These are phyloP conservation scores for Tetrastigma voinierianum DNA, from an alignment of 164 flowering plant genomes.

Conservation along the genomic window DNA sequence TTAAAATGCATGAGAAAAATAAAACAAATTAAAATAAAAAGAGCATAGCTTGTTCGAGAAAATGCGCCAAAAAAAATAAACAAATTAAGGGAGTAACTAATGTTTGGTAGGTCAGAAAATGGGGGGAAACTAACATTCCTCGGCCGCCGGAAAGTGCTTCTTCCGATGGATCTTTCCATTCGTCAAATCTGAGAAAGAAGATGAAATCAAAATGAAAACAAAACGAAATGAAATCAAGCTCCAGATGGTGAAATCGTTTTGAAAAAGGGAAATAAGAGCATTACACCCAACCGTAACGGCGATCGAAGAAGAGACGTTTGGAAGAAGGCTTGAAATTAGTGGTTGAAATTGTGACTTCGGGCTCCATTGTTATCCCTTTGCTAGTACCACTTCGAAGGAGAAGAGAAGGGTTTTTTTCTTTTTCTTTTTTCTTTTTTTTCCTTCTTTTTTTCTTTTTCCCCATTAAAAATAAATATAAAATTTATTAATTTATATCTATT, in stretches of 20 bases:
- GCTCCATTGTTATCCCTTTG: not conserved
- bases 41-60: too few species aligned
- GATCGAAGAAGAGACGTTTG: conserved; percentile 48
- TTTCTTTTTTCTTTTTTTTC: too few species aligned
- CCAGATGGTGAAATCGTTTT: not conserved
- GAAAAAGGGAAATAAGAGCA: conserved; percentile 11
- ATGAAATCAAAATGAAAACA: not conserved
- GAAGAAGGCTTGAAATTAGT: conserved; percentile 1
- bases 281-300: conserved; percentile 70
- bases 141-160: conserved; percentile 65
- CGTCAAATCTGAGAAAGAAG: conserved; percentile 38
- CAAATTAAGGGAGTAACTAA: not conserved
- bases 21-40: too few species aligned
- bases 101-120: not conserved
- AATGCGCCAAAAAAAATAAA: not conserved
- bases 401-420: too few species aligned
- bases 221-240: conserved; percentile 3
- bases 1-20: too few species aligned
- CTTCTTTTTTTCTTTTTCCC: too few species aligned
- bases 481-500: too few species aligned
- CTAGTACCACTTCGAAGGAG: not conserved
- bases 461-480: too few species aligned
- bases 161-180: conserved; percentile 58
- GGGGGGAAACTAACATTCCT: conserved; percentile 42
- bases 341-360: not conserved